Conservation (phyloP, 2,329 filamentous ascomycete species). For the Colletotrichum neosansevieriae region DNA sequence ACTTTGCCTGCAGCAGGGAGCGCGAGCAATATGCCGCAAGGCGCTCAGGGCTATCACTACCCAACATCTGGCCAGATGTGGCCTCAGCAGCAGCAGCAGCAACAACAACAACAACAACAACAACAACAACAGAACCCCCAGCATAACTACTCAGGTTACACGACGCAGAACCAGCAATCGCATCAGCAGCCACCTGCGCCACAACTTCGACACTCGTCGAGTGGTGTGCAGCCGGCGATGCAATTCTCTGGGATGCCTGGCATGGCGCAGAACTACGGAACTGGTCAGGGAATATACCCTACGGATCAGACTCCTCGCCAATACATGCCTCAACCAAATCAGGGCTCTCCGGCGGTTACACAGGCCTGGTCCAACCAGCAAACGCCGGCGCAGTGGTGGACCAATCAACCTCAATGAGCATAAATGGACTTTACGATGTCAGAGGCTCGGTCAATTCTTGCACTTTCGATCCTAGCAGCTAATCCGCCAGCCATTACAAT, state of each 20-base stretch:
- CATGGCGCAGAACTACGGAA: constrained; percentile 69
- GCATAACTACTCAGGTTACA: constrained; percentile 64
- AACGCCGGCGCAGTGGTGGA: constrained; percentile 70
- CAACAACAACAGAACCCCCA: constrained; percentile 71
- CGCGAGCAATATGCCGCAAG: constrained; percentile 63
- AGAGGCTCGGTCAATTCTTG: not conserved
- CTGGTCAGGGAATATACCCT: constrained; percentile 69
- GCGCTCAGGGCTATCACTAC: constrained; percentile 72
- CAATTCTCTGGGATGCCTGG: constrained; percentile 74
- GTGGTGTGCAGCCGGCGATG: constrained; percentile 68
- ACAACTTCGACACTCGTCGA: constrained; percentile 69
- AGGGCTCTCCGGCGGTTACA: constrained; percentile 62
- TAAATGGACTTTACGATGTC: not conserved
- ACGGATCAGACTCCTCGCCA: constrained; percentile 73
- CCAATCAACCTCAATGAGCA: constrained; percentile 58
- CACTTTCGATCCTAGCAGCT: constrained; percentile 19
- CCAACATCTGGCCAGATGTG: constrained; percentile 72
- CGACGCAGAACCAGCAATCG: constrained; percentile 64
- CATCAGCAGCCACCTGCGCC: constrained; percentile 69
- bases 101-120: too few relatives aligned
- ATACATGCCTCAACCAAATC: constrained; percentile 74
- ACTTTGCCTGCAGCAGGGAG: constrained; percentile 62
- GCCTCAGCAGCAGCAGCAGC: constrained; percentile 67
- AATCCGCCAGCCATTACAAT: constrained; percentile 29
- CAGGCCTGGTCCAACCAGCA: constrained; percentile 71